These are phyloP conservation scores for Purpureocillium lavendulum DNA, from an alignment of 2,329 filamentous ascomycete species.

Conservation along the genomic window DNA sequence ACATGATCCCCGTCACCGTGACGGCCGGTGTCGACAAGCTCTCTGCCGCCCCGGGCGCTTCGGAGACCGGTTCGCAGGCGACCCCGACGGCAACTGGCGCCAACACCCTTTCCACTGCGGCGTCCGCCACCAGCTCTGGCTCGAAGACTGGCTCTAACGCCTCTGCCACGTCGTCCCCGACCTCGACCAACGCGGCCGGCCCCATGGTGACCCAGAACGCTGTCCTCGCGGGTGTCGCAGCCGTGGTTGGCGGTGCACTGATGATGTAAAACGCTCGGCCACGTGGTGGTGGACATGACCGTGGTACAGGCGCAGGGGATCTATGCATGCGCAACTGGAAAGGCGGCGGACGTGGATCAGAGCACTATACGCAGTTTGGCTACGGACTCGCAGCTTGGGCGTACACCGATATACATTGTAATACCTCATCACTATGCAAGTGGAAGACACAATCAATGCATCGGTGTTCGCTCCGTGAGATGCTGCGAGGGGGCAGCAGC, in stretches of 20 bases:
- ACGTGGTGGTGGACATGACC: no score
- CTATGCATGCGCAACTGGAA: no score
- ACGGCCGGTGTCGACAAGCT: constrained; percentile 30
- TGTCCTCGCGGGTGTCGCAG: constrained; percentile 24
- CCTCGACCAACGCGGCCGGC: constrained; percentile 19
- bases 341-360: no score
- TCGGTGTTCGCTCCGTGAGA: no score
- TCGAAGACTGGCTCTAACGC: constrained; percentile 10
- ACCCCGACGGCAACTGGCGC: neutral
- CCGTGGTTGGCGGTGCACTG: constrained; percentile 24
- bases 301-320: no score
- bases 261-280: constrained; percentile 17
- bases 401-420: no score
- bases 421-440: no score
- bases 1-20: constrained; percentile 22
- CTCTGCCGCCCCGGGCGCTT: constrained; percentile 5
- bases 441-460: no score
- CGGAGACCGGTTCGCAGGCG: no score
- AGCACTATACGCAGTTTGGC: no score
- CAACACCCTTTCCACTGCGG: constrained; percentile 8
- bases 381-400: no score
- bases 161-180: constrained; percentile 7
- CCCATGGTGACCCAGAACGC: constrained; percentile 24
- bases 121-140: constrained; percentile 6
- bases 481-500: no score